Percentiles rank a stretch among this genome's conserved stretches.
phyloP scores from a whole-genome alignment of 257 asterid genomes.

The Voacanga thouarsii region DNA sequence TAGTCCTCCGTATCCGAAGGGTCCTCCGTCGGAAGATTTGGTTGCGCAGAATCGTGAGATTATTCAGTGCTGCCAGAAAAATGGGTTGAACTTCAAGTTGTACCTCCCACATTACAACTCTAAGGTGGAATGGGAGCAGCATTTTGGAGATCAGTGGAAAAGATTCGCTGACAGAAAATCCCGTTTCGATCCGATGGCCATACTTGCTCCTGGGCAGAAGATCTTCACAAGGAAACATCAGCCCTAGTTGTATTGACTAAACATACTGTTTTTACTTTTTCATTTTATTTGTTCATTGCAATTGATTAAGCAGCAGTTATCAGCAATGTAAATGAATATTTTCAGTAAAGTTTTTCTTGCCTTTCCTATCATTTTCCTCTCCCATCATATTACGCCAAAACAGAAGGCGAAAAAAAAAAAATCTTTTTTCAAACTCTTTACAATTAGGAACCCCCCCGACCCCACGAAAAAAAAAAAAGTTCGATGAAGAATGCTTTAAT shows the following conservation, averaged over 20 bases:
- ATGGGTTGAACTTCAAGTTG: slow-evolving; percentile 60
- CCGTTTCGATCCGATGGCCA: slow-evolving; percentile 74
- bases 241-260: slow-evolving; percentile 20
- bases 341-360: slow-evolving; percentile 31
- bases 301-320: slow-evolving; percentile 21
- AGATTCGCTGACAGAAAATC: slow-evolving; percentile 67
- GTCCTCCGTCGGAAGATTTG: slow-evolving; percentile 54
- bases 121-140: slow-evolving; percentile 61
- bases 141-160: slow-evolving; percentile 79
- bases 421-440: too few species aligned
- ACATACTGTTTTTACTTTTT: not conserved
- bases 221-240: slow-evolving; percentile 62
- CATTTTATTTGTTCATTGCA: slow-evolving; percentile 22
- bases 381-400: not conserved
- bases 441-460: too few species aligned
- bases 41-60: slow-evolving; percentile 67
- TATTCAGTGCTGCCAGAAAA: slow-evolving; percentile 44
- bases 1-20: slow-evolving; percentile 49
- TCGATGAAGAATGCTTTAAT: too few species aligned
- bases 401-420: too few species aligned
- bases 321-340: slow-evolving; percentile 49
- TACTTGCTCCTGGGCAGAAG: slow-evolving; percentile 93
- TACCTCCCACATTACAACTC: slow-evolving; percentile 80
- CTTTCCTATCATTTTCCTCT: not conserved
- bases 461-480: too few species aligned